phyloP scores from a whole-genome alignment of 768 basidiomycete genomes.

The Rhodotorula kratochvilovae region DNA sequence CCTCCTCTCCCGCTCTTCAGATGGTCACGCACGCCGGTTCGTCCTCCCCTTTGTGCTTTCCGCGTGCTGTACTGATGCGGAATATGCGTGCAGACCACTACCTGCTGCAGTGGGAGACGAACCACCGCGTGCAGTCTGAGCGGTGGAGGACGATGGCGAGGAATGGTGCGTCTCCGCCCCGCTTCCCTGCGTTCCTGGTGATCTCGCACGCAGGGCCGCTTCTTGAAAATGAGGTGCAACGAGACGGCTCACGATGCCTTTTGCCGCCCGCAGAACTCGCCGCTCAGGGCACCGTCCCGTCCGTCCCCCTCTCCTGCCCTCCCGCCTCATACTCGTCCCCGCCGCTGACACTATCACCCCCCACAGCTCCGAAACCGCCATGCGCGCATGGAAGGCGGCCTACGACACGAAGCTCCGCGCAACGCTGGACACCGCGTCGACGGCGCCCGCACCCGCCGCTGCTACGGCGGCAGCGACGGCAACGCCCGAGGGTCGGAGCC shows the following conservation, averaged over 20 bases:
- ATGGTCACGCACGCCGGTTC: constrained; percentile 7
- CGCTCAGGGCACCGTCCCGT: constrained; percentile 6
- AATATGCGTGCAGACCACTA: constrained; percentile 36
- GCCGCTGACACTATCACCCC: neutral
- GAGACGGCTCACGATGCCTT: neutral
- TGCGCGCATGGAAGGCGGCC: constrained; percentile 2
- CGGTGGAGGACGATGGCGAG: constrained; percentile 33
- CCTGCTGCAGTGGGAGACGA: constrained; percentile 22
- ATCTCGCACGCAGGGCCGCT: neutral
- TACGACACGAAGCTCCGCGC: constrained; percentile 7
- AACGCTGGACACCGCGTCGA: neutral
- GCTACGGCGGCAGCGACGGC: neutral
- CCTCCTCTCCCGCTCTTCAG: neutral
- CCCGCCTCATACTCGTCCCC: too few relatives aligned
- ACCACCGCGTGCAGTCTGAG: constrained; percentile 19
- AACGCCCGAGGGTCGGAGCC: neutral
- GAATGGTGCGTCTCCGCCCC: constrained; percentile 9
- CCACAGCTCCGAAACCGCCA: constrained; percentile 6
- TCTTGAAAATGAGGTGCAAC: too few relatives aligned
- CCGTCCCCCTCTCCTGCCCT: neutral
- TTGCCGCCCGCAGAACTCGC: constrained; percentile 3
- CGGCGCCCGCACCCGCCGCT: neutral
- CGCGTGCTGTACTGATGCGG: neutral
- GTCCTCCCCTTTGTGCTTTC: neutral
- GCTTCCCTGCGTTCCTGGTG: neutral